Evolutionary conservation across 441 rosid genomes (phyloP), one percentile per base, ranked within the genome.

Genomic region (Jatropha podagrica): DNA sequence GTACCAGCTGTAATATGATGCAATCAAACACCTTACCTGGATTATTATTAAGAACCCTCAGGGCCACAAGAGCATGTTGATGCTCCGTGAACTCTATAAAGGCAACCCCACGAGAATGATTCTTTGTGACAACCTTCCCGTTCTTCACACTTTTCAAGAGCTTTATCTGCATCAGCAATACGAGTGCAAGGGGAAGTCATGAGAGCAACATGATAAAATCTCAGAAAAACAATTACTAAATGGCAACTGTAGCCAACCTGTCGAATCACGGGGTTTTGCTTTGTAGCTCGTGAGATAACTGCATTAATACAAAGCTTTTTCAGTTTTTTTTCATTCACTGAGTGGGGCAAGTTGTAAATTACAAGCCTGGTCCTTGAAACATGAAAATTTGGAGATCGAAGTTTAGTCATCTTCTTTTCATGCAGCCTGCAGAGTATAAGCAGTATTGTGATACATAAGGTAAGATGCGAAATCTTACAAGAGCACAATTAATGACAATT

Each of bases 11-110:
- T 42, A 51, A 60, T 14, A 68, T 51, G 37, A 54, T 4, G 27
- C 9, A 44, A 40, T 14, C n/a, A 65, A 74, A 76, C 49, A n/a
- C 1, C 38, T 80, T 89, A 94, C 97, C 94, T 12, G 98, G 99
- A 83, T 93, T 91, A 73, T 96, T 96, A 74, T 96, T 96, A 70
- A 90, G 93, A 80, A 96, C 97, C 86, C 98, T 87, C 64, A 94
- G 76, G 72, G 98, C 97, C 72, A 91, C 98, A 74, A 92, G 93
- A 48, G 97, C 97, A 73, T 96, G 99, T 69, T 93, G 86, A 78
- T 87, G 96, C 81, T 91, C 97, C 0, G 87, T 78, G 71, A 96
- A 93, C 86, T 96, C 93, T 5, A 93, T 83, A 78, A 96, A 94
- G 42, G 99, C 99, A 72, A 94, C 94, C 72, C 97, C 93, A 51